A percentile compares a stretch with the other conserved stretches of the same genome.
Conservation (phyloP, 768 basidiomycete species). For the Lactarius quietus region DNA sequence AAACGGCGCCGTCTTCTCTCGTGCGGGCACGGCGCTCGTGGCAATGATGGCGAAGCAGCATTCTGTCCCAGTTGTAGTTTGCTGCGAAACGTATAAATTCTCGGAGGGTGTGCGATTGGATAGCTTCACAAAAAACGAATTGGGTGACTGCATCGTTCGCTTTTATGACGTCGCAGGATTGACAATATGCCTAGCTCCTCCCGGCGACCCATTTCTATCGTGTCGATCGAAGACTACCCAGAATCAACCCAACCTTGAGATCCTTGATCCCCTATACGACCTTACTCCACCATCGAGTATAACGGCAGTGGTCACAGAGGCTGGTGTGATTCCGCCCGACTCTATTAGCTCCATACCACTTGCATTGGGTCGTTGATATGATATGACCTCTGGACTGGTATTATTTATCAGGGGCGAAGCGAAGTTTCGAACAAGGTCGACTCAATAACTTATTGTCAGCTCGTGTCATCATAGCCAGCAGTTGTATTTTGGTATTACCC, state of each 20-base stretch:
- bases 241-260: constrained; percentile 56
- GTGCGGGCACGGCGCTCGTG: constrained; percentile 93
- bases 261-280: constrained; percentile 89
- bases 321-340: constrained; percentile 90
- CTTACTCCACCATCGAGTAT: constrained; percentile 89
- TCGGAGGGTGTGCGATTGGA: constrained; percentile 90
- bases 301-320: constrained; percentile 96
- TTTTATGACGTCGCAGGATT: neutral
- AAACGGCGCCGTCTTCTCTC: constrained; percentile 90
- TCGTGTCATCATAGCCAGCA: constrained; percentile 11
- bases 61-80: constrained; percentile 91
- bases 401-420: neutral
- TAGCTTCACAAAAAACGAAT: constrained; percentile 93
- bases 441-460: constrained; percentile 26
- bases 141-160: constrained; percentile 52
- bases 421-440: constrained; percentile 5
- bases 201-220: constrained; percentile 35
- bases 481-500: constrained; percentile 5
- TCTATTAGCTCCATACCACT: constrained; percentile 83
- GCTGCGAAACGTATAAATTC: constrained; percentile 99
- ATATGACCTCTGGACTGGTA: constrained; percentile 1
- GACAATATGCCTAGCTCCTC: constrained; percentile 29
- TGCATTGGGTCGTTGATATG: constrained; percentile 46
- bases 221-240: constrained; percentile 34
- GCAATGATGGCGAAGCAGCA: constrained; percentile 93